Base-by-base conservation (phyloP, 2,329 filamentous ascomycete species). In the Ascochyta viciae-villosae region DNA sequence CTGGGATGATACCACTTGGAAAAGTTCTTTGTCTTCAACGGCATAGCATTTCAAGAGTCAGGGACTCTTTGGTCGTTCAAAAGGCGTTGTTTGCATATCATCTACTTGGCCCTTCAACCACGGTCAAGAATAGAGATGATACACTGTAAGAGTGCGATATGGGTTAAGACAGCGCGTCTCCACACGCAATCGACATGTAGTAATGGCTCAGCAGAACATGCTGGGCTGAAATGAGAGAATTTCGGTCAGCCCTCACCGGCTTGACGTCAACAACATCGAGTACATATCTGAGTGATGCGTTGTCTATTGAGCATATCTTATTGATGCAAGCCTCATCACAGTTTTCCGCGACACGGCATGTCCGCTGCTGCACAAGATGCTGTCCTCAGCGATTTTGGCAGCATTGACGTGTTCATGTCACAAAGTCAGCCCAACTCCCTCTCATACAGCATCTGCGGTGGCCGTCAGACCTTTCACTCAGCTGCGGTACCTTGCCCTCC, bases 1-100 rank as follows among this genome's bases (percentile, higher is more conserved):
- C 67, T 73, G 67, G 71, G 80, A 85, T 82, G 83, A 85, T 82
- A 77, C 79, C 80, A 73, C 64, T 70, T 73, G 67, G 63, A 81
- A 80, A 79, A 77, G 81, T 82, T 82, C 80, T 82, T 68, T 77
- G 75, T 78, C 83, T 86, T 87, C 84, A 87, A 87, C 85, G 83
- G 84, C 84, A 86, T 81, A 73, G 72, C 69, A 73, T 74, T 57
- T 60, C 50, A 59, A 62, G 66, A 68, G 68, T 67, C 62, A 57
- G 64, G 67, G 65, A 59, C 65, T 67, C 60, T 71, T 68, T 66
- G 62, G 61, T 65, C 44, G 63, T 68, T 66, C 63, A 68, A 71
- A 67, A 71, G 72, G 72, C 72, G 72, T 75, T 74, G 64, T 61
- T 61, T 73, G 69, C 70, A 72, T 64, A 67, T 71, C 69, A 72